Conservation (phyloP, 306 rosid species). For the Delonix regia region DNA sequence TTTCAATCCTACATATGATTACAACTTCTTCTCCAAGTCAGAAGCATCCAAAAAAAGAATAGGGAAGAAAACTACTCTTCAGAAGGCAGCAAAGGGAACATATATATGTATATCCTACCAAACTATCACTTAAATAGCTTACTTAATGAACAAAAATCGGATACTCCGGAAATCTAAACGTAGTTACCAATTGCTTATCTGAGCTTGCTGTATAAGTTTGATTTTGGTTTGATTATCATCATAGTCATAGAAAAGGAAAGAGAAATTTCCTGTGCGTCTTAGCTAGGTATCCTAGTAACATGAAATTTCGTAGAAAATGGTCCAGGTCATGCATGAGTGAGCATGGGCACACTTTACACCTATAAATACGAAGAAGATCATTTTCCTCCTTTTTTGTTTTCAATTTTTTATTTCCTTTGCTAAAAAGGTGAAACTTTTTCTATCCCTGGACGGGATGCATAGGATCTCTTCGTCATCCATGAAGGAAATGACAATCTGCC, state of each 20-base stretch:
- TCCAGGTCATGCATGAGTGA: background rate
- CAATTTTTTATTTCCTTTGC: no score
- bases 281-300: background rate
- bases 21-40: background rate
- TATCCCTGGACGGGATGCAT: background rate
- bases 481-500: background rate
- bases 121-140: background rate
- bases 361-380: no score
- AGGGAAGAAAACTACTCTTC: background rate
- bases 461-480: background rate
- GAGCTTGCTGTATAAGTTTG: background rate
- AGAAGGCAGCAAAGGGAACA: slow-evolving; percentile 19
- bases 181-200: background rate
- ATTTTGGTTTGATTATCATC: background rate
- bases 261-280: background rate
- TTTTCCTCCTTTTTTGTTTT: background rate
- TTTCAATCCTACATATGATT: background rate
- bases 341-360: background rate
- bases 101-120: background rate
- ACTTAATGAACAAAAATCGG: background rate
- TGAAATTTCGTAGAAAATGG: background rate
- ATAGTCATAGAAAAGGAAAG: background rate
- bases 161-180: background rate
- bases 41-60: background rate
- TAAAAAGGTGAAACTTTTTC: no score